phyloP scores from a whole-genome alignment of 768 basidiomycete species.

The Suillus clintonianus region DNA sequence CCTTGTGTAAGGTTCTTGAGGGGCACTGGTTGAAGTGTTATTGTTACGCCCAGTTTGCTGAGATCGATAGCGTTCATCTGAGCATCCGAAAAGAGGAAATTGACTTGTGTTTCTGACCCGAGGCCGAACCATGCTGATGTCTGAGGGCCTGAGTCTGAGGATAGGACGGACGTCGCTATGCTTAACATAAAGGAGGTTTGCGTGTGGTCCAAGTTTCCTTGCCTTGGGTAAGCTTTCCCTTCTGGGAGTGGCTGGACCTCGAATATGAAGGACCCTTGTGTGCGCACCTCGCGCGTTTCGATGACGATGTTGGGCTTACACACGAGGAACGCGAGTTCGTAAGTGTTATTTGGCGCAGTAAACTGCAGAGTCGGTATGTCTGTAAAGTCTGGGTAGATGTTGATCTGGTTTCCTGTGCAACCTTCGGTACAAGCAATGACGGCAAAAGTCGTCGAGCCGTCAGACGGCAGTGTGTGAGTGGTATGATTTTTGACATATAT shows the following conservation, averaged over 20 bases:
- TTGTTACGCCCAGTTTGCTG: not conserved
- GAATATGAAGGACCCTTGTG: slow-evolving; percentile 18
- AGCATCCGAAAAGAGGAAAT: not conserved
- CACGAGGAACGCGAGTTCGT: slow-evolving; percentile 18
- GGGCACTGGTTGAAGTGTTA: not conserved
- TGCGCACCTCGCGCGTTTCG: slow-evolving; percentile 22
- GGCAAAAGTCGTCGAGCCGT: slow-evolving; percentile 20
- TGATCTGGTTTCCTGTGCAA: not conserved
- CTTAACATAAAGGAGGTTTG: slow-evolving; percentile 5
- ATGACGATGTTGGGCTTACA: slow-evolving; percentile 24
- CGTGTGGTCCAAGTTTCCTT: slow-evolving; percentile 5
- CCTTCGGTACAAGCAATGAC: slow-evolving; percentile 12
- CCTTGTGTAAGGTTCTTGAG: not conserved
- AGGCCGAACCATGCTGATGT: not conserved
- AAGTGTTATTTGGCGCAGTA: slow-evolving; percentile 12
- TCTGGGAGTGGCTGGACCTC: slow-evolving; percentile 8
- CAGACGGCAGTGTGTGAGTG: slow-evolving; percentile 13
- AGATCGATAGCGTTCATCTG: slow-evolving; percentile 1
- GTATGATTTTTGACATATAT: slow-evolving; percentile 19
- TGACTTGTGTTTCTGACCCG: slow-evolving; percentile 8
- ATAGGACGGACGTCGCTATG: not conserved
- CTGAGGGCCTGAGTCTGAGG: not conserved
- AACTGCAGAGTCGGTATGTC: slow-evolving; percentile 1
- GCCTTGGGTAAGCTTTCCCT: not conserved
- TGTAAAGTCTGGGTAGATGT: not conserved